These are phyloP conservation scores for Anthracocystis setariae DNA, from an alignment of 1,284 basidiomycete species.

Conservation along the genomic window DNA sequence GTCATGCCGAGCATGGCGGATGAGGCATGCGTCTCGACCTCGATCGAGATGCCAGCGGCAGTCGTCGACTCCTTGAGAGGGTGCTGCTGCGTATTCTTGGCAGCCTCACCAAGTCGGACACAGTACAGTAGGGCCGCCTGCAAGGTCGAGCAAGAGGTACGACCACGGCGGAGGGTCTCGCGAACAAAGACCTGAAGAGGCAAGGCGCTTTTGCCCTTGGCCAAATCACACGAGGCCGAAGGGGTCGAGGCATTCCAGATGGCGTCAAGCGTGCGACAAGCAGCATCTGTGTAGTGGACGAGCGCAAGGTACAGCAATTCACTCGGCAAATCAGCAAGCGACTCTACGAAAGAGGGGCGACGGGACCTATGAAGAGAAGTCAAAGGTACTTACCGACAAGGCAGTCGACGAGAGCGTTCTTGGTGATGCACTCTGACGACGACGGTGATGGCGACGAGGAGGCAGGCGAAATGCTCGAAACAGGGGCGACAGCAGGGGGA, in stretches of 20 bases:
- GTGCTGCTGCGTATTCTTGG: slow-evolving; percentile 20
- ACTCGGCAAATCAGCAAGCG: too few species aligned
- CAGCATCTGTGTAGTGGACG: slow-evolving; percentile 25
- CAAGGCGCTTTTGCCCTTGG: slow-evolving; percentile 46
- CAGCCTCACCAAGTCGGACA: slow-evolving; percentile 47
- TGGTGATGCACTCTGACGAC: slow-evolving; percentile 30
- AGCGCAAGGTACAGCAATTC: not conserved
- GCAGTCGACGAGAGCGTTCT: slow-evolving; percentile 51
- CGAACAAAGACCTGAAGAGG: slow-evolving; percentile 63
- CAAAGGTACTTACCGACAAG: slow-evolving; percentile 56
- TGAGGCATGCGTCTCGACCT: slow-evolving; percentile 21
- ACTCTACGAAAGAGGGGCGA: not conserved
- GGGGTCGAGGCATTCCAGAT: slow-evolving; percentile 45
- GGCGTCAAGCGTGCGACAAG: slow-evolving; percentile 45
- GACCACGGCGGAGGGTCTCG: slow-evolving; percentile 63
- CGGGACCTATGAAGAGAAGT: not conserved
- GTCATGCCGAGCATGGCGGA: slow-evolving; percentile 40
- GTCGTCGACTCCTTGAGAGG: slow-evolving; percentile 27
- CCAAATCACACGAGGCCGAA: slow-evolving; percentile 39
- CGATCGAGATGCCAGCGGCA: slow-evolving; percentile 13
- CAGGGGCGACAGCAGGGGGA: slow-evolving; percentile 3
- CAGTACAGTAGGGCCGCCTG: slow-evolving; percentile 65
- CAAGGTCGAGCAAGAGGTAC: slow-evolving; percentile 63
- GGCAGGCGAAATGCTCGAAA: slow-evolving; percentile 20
- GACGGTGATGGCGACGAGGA: slow-evolving; percentile 30